Evolutionary conservation across 495 filamentous ascomycete species (phyloP).

Genomic region (Thozetella sp.): DNA sequence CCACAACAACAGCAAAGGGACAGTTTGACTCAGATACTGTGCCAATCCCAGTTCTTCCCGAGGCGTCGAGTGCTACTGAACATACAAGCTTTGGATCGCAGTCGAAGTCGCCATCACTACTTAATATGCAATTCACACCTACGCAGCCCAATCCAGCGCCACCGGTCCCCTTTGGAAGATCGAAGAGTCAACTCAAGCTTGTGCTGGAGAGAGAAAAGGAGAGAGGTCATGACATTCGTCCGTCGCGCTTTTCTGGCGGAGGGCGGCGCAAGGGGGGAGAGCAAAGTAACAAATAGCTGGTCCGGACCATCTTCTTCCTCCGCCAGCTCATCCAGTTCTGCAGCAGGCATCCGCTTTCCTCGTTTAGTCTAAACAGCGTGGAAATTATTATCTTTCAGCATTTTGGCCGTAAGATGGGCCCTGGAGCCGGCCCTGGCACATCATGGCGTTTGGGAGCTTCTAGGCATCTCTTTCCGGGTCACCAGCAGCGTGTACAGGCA

Average conservation of each 20-base stretch:
- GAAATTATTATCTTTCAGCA: too few species aligned
- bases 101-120: conserved; percentile 22
- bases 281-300: background rate
- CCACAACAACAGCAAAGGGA: conserved; percentile 33
- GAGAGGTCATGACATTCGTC: background rate
- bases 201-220: conserved; percentile 41
- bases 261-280: background rate
- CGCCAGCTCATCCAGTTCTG: too few species aligned
- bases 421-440: background rate
- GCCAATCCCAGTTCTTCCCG: conserved; percentile 11
- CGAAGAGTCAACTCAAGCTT: conserved; percentile 52
- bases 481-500: background rate
- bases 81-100: conserved; percentile 18
- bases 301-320: too few species aligned
- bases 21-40: conserved; percentile 32
- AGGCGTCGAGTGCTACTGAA: conserved; percentile 22
- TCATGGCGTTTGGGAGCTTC: background rate
- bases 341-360: too few species aligned
- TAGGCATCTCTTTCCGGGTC: background rate
- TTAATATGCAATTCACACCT: conserved; percentile 34
- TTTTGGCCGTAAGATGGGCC: too few species aligned
- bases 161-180: conserved; percentile 39
- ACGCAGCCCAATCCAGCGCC: conserved; percentile 34
- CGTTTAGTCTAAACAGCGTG: too few species aligned
- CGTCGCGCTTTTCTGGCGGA: background rate